Conservation (phyloP, 2,329 filamentous ascomycete genomes). For the Beauveria bassiana region DNA sequence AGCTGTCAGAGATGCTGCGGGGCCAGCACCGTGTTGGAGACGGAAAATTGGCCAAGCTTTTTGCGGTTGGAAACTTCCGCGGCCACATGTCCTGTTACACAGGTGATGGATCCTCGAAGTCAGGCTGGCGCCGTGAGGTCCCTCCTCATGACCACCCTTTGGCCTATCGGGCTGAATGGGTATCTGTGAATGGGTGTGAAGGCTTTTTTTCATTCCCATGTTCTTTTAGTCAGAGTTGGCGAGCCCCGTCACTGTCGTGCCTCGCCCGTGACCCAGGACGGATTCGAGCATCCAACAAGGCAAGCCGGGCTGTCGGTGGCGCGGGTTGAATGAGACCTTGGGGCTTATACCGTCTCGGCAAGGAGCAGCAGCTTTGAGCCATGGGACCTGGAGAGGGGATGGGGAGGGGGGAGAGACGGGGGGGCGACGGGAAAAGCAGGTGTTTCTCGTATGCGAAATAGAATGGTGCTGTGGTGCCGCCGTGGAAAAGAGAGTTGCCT, state of each 20-base stretch:
- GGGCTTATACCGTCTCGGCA: not conserved
- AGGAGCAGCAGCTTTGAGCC: not conserved
- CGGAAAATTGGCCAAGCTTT: not conserved
- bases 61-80: not conserved
- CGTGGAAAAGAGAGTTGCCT: not conserved
- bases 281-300: not conserved
- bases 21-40: not conserved
- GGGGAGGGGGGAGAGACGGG: no score
- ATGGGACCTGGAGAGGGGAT: not conserved
- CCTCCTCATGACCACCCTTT: not conserved
- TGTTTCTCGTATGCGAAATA: not conserved
- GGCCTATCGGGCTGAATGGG: not conserved
- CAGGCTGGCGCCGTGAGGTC: not conserved
- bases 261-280: not conserved
- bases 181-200: not conserved
- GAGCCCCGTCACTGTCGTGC: no score
- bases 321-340: not conserved
- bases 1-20: not conserved
- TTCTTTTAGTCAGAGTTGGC: not conserved
- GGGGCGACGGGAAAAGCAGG: not conserved
- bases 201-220: not conserved
- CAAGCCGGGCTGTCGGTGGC: slow-evolving; percentile 6
- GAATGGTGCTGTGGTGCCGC: not conserved
- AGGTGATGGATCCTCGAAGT: not conserved
- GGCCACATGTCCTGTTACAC: not conserved